These are phyloP conservation scores for Artemisia argyi DNA, from an alignment of 129 eudicot species.

Conservation along the genomic window DNA sequence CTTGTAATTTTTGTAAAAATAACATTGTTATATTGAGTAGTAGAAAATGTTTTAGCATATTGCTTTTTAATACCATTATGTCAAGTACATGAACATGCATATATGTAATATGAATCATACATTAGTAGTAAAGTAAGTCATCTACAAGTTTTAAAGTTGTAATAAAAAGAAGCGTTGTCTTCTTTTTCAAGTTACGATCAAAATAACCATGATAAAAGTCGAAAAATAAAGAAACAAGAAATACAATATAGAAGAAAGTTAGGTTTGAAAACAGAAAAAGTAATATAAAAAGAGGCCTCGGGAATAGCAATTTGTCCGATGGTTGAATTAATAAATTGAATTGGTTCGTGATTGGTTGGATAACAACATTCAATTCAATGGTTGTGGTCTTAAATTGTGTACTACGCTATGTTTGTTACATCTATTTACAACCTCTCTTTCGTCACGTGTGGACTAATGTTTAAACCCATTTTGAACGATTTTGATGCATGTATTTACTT, in stretches of 20 bases:
- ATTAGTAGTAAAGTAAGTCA: too few relatives aligned
- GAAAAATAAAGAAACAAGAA: background rate
- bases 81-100: too few relatives aligned
- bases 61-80: too few relatives aligned
- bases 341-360: slow-evolving; percentile 31
- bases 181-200: too few relatives aligned
- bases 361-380: slow-evolving; percentile 32
- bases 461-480: too few relatives aligned
- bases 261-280: slow-evolving; percentile 1
- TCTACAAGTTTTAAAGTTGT: too few relatives aligned
- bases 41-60: too few relatives aligned
- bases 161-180: too few relatives aligned
- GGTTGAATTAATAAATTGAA: slow-evolving; percentile 15
- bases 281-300: slow-evolving; percentile 28
- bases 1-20: too few relatives aligned
- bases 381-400: slow-evolving; percentile 29
- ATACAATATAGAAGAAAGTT: background rate
- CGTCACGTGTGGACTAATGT: background rate
- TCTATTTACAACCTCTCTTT: background rate
- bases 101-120: too few relatives aligned
- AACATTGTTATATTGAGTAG: too few relatives aligned
- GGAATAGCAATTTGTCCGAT: slow-evolving; percentile 38
- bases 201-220: background rate
- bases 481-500: too few relatives aligned
- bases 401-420: slow-evolving; percentile 9